Percentiles rank a stretch among this genome's conserved stretches.
Conservation (phyloP, 768 basidiomycete species). For the Lentinus tigrinus region DNA sequence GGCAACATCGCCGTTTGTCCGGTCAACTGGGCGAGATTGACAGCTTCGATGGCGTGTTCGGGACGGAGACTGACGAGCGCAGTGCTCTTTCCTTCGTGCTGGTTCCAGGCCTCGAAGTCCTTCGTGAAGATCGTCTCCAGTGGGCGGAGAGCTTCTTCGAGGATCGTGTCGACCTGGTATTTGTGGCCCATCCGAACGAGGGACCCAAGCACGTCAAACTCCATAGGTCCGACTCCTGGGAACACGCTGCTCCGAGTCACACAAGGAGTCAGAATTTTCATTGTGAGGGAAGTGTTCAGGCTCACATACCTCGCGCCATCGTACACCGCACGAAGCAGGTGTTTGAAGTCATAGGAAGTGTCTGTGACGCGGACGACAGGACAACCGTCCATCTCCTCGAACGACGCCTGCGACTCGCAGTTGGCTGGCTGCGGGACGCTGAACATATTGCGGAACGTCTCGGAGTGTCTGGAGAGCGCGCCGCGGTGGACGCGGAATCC, state of each 20-base stretch:
- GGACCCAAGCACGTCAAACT: background rate
- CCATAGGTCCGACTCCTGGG: background rate
- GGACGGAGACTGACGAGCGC: background rate
- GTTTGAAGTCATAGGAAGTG: background rate
- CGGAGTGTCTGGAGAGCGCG: slow-evolving; percentile 11
- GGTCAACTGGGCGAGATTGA: slow-evolving; percentile 2
- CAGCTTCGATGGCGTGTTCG: background rate
- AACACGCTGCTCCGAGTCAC: background rate
- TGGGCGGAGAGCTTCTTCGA: background rate
- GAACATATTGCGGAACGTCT: slow-evolving; percentile 12
- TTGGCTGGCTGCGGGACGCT: slow-evolving; percentile 5
- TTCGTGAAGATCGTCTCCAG: background rate
- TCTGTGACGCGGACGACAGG: slow-evolving; percentile 1
- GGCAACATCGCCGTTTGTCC: background rate
- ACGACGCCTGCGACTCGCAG: background rate
- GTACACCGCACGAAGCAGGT: background rate
- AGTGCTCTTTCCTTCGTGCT: background rate
- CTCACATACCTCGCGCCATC: background rate
- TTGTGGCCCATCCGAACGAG: slow-evolving; percentile 11
- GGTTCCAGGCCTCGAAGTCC: background rate
- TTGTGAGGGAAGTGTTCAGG: too few relatives aligned
- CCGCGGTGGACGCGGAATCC: slow-evolving; percentile 14
- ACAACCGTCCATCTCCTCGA: background rate
- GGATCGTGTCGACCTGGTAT: slow-evolving; percentile 1
- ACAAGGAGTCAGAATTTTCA: background rate